Evolutionary conservation across 352 stramenopile species (phyloP), one percentile per base, ranked within the genome.

Genomic region (Plasmopara muralis): DNA sequence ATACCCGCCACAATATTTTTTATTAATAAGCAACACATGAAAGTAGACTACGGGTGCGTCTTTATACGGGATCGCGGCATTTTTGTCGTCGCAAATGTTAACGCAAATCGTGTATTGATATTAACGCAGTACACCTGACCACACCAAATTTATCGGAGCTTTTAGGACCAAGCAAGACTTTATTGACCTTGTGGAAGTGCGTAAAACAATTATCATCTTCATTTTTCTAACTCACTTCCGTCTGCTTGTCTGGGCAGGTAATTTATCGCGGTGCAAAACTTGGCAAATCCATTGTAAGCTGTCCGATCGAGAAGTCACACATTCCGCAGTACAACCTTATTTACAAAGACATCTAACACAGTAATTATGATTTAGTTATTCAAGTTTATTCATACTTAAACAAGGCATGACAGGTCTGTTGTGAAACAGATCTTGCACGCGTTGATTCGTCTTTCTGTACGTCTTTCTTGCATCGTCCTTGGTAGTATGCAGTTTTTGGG

Each of bases 11-110:
- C 79, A 0, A 66, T 94, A 42, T 94, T 94, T 64, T 94, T 93
- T 50, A 83, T 90, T 58, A 94, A 94, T 55, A 77, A 73, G 2
- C 81, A 88, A 52, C 84, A 94, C 69, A 94, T 93, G 60, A 94
- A 94, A 72, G 81, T 94, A 46, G 82, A 94, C 71, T 94, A 89
- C 46, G 70, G 78, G 83, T 94, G 56, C n/a, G 63, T 65, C 14
- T 46, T 49, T 0, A 33, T 38, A 9, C 34, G 35, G 13, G 20
- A 3, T 25, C 20, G 20, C 20, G 20, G 20, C 20, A 25, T 25
- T 25, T 18, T 50, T 28, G 31, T 5, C 18, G 31, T 13, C 45
- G 8, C 42, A 39, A 39, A 16, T 20, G 5, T 14, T 34, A 9
- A 45, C 20, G 34, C 6, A 43, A 12, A 33, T 46, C 31, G 5